Evolutionary conservation across 768 basidiomycete species (phyloP).

Genomic region (Russula virescens): DNA sequence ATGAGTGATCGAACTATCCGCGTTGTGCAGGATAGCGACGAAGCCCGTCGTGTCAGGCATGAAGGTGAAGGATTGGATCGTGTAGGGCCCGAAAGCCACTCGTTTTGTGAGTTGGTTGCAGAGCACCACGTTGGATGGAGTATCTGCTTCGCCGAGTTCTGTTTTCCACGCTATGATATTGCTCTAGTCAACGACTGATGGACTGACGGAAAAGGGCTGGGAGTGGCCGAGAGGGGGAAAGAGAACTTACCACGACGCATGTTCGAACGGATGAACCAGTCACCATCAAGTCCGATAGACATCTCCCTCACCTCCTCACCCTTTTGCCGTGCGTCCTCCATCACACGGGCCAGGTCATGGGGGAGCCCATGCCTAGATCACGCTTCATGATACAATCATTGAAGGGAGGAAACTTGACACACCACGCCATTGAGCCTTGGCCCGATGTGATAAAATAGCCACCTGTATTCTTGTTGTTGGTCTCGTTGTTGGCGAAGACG

Average conservation of each 20-base stretch:
- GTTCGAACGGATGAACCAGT: constrained; percentile 18
- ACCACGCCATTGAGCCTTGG: constrained; percentile 6
- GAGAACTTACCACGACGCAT: constrained; percentile 8
- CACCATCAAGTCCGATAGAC: constrained; percentile 14
- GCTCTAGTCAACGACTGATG: background rate
- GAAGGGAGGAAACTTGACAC: background rate
- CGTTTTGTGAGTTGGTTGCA: background rate
- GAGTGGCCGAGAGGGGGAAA: background rate
- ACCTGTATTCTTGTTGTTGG: background rate
- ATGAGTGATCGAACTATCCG: background rate
- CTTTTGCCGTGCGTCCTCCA: constrained; percentile 1
- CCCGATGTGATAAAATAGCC: constrained; percentile 5
- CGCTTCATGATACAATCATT: background rate
- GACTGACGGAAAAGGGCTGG: no score
- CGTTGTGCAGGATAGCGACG: constrained; percentile 8
- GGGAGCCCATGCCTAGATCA: constrained; percentile 10
- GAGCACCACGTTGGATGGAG: constrained; percentile 8
- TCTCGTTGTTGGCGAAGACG: constrained; percentile 6
- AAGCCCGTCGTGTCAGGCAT: constrained; percentile 10
- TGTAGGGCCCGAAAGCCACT: constrained; percentile 4
- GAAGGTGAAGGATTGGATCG: constrained; percentile 13
- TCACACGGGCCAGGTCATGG: constrained; percentile 3
- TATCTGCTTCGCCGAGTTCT: background rate
- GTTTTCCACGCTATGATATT: constrained; percentile 12
- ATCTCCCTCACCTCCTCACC: constrained; percentile 10